phyloP scores from a whole-genome alignment of 768 basidiomycete species.

The Hericium erinaceus region DNA sequence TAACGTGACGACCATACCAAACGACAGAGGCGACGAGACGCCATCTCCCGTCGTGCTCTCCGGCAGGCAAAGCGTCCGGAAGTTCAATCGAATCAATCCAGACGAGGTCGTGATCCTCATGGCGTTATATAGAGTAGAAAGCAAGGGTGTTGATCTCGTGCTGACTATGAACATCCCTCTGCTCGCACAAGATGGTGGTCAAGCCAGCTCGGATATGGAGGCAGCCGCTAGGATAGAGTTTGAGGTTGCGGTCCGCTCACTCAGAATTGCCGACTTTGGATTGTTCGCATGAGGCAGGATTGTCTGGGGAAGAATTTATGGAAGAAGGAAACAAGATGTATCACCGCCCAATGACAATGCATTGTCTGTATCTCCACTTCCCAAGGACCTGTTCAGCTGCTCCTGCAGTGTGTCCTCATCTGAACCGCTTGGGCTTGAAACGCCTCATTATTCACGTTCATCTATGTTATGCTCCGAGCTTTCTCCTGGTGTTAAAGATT shows the following conservation, averaged over 20 bases:
- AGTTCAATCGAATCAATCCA: conserved; percentile 54
- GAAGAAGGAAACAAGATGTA: background rate
- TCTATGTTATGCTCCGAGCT: background rate
- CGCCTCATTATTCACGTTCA: background rate
- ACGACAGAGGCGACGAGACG: conserved; percentile 38
- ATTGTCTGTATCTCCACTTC: background rate
- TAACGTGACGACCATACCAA: conserved; percentile 28
- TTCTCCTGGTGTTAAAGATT: background rate
- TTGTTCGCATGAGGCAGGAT: conserved; percentile 48
- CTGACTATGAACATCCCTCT: conserved; percentile 77
- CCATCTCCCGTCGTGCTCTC: conserved; percentile 51
- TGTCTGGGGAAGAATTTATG: background rate
- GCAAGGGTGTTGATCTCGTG: conserved; percentile 72
- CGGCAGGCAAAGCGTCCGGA: conserved; percentile 65
- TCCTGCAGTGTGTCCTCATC: background rate
- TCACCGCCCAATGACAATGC: background rate
- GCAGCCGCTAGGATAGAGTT: conserved; percentile 40
- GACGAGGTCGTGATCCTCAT: conserved; percentile 74
- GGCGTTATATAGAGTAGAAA: conserved; percentile 70
- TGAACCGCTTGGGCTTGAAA: background rate
- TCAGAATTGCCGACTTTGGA: conserved; percentile 57
- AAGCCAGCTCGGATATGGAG: conserved; percentile 30
- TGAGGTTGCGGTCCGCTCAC: conserved; percentile 40
- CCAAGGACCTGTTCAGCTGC: background rate
- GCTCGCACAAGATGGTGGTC: background rate